Evolutionary conservation across 2,329 filamentous ascomycete species (phyloP).

Genomic region (Thielaviopsis musarum): DNA sequence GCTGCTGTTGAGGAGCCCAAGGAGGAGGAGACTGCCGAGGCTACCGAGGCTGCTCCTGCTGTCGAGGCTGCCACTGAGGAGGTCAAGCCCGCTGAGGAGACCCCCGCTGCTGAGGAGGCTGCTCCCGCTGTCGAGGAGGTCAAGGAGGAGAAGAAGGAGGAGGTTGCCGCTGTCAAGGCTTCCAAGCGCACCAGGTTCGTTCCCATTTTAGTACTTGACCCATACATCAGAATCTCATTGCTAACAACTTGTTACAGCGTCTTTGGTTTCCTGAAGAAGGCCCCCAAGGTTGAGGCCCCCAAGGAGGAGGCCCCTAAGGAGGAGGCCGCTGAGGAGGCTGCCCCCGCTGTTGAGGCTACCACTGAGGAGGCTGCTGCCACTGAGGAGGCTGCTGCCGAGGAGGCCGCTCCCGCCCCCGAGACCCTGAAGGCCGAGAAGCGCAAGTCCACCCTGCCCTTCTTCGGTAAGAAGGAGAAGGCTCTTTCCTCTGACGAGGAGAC

Average conservation of each 20-base stretch:
- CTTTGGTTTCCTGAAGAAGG: conserved; percentile 38
- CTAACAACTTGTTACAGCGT: conserved; percentile 22
- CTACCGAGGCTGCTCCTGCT: conserved; percentile 17
- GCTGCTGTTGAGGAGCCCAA: conserved; percentile 14
- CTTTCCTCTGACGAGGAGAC: conserved; percentile 43
- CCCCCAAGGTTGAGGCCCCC: conserved; percentile 36
- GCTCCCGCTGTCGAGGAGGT: conserved; percentile 36
- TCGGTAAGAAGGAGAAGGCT: conserved; percentile 59
- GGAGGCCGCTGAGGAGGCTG: conserved; percentile 29
- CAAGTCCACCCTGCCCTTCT: conserved; percentile 60
- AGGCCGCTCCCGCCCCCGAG: conserved; percentile 32
- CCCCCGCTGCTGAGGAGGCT: conserved; percentile 29
- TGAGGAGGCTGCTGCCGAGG: conserved; percentile 24
- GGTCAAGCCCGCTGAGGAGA: conserved; percentile 19
- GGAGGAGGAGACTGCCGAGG: conserved; percentile 16
- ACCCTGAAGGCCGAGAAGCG: conserved; percentile 61
- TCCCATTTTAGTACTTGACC: conserved; percentile 19
- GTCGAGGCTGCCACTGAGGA: conserved; percentile 17
- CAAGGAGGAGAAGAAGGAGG: conserved; percentile 28
- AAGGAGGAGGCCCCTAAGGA: conserved; percentile 26
- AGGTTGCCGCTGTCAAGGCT: conserved; percentile 25
- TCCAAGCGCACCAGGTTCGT: conserved; percentile 31
- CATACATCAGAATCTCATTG: neutral
- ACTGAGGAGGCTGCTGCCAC: conserved; percentile 23
- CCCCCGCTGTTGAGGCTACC: conserved; percentile 40